Evolutionary conservation across 768 basidiomycete genomes (phyloP).

Genomic region (Mycena alexandri): DNA sequence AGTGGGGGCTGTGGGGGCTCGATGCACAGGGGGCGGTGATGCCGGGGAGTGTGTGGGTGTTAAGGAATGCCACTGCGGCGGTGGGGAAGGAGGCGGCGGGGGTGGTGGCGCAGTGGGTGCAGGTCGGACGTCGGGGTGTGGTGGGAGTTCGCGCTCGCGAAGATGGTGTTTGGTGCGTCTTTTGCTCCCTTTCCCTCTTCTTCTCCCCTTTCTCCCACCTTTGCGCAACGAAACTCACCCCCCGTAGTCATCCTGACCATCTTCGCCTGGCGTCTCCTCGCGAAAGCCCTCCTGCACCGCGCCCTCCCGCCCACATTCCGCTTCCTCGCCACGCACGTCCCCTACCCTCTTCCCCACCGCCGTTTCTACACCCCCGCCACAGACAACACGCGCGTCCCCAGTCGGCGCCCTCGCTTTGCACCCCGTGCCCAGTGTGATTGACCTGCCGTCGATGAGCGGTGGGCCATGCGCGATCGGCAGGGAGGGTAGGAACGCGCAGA

Average conservation of each 20-base stretch:
- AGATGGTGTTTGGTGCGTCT: constrained; percentile 59
- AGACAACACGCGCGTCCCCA: constrained; percentile 81
- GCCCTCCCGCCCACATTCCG: constrained; percentile 92
- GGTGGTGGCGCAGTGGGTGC: too few relatives aligned
- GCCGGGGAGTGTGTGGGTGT: too few relatives aligned
- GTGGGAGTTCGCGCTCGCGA: too few relatives aligned
- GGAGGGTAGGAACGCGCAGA: too few relatives aligned
- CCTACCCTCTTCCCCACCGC: constrained; percentile 88
- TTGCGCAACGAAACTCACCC: neutral
- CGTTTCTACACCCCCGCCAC: constrained; percentile 93
- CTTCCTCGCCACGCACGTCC: constrained; percentile 70
- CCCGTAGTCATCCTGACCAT: constrained; percentile 79
- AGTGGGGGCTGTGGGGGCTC: too few relatives aligned
- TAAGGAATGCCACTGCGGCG: too few relatives aligned
- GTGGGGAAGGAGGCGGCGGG: too few relatives aligned
- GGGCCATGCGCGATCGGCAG: constrained; percentile 31
- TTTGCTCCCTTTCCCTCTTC: too few relatives aligned
- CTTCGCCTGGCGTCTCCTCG: constrained; percentile 89
- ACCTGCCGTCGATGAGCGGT: constrained; percentile 64
- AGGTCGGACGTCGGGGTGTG: too few relatives aligned
- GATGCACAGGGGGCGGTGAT: too few relatives aligned
- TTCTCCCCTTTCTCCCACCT: neutral
- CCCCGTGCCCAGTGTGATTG: constrained; percentile 88
- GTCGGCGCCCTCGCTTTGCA: constrained; percentile 68
- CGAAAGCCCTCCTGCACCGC: constrained; percentile 80